Conservation (phyloP, 148 eudicot genomes). For the Diospyros kaki region DNA sequence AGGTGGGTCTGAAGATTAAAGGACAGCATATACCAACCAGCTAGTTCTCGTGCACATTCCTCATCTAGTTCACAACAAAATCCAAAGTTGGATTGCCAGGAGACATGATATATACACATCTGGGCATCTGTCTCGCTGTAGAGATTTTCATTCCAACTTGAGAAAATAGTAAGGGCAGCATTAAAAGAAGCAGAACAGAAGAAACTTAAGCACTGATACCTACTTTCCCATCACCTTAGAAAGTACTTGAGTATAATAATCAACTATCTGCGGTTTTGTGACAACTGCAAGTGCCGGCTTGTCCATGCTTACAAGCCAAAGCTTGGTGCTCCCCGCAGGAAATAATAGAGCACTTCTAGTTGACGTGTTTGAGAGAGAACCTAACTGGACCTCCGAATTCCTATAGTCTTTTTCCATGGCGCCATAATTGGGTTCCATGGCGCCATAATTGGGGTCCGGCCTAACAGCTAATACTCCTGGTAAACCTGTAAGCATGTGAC, state of each 20-base stretch:
- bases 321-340: conserved; percentile 51
- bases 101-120: conserved; percentile 76
- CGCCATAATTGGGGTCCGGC: conserved; percentile 52
- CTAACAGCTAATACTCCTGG: conserved; percentile 63
- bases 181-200: conserved; percentile 14
- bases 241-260: conserved; percentile 47
- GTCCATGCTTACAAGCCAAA: conserved; percentile 69
- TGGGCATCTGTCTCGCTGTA: conserved; percentile 80
- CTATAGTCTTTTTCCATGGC: conserved; percentile 46
- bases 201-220: conserved; percentile 25
- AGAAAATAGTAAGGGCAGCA: not conserved
- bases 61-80: conserved; percentile 84
- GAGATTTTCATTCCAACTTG: conserved; percentile 9
- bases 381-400: conserved; percentile 18
- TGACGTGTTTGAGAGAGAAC: conserved; percentile 15
- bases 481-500: conserved; percentile 40
- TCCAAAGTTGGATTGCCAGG: conserved; percentile 64
- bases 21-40: conserved; percentile 34
- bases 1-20: not conserved
- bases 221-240: conserved; percentile 74
- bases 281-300: conserved; percentile 40
- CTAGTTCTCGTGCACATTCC: conserved; percentile 56
- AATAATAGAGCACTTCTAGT: conserved; percentile 34
- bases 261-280: conserved; percentile 58
- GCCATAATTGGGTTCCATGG: conserved; percentile 27